A percentile compares a stretch with the other conserved stretches of the same genome.
These are phyloP conservation scores for Lotus japonicus DNA, from an alignment of 306 rosid genomes.

Conservation along the genomic window DNA sequence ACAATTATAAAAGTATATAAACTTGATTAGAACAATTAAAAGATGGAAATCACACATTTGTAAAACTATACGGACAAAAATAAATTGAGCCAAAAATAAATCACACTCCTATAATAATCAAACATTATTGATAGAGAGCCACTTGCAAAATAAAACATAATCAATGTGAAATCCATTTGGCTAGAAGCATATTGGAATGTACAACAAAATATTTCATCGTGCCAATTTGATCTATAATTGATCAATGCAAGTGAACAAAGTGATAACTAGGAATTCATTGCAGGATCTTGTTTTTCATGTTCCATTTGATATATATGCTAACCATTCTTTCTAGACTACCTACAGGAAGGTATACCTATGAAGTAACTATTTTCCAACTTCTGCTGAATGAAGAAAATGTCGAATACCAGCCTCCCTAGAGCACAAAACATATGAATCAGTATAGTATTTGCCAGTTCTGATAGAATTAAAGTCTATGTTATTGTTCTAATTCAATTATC, in stretches of 20 bases:
- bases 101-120: background rate
- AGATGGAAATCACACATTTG: too few relatives aligned
- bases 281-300: too few relatives aligned
- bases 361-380: too few relatives aligned
- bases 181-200: background rate
- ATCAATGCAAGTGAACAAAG: background rate
- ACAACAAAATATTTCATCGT: background rate
- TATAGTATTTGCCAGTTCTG: background rate
- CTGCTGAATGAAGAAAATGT: background rate
- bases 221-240: background rate
- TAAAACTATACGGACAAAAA: background rate
- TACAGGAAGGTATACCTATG: too few relatives aligned
- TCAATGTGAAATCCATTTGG: background rate
- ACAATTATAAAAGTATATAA: too few relatives aligned
- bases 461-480: constrained; percentile 26
- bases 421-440: background rate
- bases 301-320: too few relatives aligned
- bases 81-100: background rate
- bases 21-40: too few relatives aligned
- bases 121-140: background rate
- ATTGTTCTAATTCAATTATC: constrained; percentile 37
- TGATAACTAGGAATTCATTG: too few relatives aligned
- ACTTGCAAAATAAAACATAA: background rate
- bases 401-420: background rate
- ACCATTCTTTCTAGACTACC: background rate